Evolutionary conservation across 306 rosid genomes (phyloP).

Genomic region (Purshia tridentata): DNA sequence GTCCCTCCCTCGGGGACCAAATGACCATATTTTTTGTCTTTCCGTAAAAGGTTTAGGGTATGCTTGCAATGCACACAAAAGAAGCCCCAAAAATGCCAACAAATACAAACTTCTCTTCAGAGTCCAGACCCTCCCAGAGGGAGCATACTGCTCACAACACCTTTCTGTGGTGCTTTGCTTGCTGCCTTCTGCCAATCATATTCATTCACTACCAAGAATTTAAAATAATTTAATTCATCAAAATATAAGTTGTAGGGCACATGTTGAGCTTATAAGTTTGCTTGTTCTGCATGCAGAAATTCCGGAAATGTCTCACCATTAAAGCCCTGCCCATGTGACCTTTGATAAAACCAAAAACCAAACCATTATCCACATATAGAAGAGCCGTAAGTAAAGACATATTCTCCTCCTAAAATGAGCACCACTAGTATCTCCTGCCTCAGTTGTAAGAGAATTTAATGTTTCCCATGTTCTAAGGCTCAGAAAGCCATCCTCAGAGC

Average conservation of each 20-base stretch:
- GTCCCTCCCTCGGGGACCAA: neutral
- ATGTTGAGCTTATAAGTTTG: conserved; percentile 11
- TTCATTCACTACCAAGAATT: neutral
- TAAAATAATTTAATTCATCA: neutral
- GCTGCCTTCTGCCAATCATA: conserved; percentile 17
- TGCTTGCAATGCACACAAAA: conserved; percentile 1
- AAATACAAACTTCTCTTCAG: neutral
- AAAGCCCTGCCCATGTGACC: conserved; percentile 37
- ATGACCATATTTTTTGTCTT: neutral
- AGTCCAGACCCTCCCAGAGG: conserved; percentile 1
- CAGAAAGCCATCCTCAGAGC: conserved; percentile 21
- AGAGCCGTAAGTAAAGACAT: conserved; percentile 2
- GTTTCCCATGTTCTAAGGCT: conserved; percentile 29
- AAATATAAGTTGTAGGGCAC: conserved; percentile 3
- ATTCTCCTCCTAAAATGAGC: conserved; percentile 29
- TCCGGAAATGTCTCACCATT: conserved; percentile 32
- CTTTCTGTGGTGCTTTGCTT: neutral
- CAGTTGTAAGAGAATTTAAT: conserved; percentile 12
- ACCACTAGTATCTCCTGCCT: conserved; percentile 22
- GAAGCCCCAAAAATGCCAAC: neutral
- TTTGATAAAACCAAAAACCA: conserved; percentile 22
- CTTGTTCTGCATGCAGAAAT: conserved; percentile 15
- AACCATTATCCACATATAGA: neutral
- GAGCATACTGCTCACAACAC: conserved; percentile 15
- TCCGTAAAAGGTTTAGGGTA: neutral